These are phyloP conservation scores for Lipomyces starkeyi DNA, from an alignment of 805 yeast species.

Conservation along the genomic window DNA sequence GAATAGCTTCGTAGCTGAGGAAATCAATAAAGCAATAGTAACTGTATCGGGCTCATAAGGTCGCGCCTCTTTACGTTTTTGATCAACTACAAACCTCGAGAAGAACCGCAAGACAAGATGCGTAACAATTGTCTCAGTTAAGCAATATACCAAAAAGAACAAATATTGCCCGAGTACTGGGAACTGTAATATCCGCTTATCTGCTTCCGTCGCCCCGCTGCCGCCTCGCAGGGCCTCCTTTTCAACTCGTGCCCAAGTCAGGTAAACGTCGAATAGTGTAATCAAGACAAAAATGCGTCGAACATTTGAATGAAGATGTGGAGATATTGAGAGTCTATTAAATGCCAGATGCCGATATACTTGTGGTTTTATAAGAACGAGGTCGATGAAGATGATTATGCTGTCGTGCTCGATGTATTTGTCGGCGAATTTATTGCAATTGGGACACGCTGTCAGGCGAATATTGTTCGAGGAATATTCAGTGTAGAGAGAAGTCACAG, in stretches of 20 bases:
- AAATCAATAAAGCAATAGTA: constrained; percentile 71
- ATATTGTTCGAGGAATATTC: constrained; percentile 79
- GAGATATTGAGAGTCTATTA: constrained; percentile 56
- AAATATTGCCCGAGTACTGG: constrained; percentile 49
- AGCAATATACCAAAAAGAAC: constrained; percentile 47
- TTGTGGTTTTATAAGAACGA: constrained; percentile 81
- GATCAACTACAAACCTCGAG: constrained; percentile 39
- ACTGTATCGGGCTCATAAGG: constrained; percentile 50
- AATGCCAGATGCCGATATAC: constrained; percentile 81
- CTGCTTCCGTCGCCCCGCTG: background rate
- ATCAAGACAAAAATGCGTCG: constrained; percentile 65
- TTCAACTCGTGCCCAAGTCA: constrained; percentile 92
- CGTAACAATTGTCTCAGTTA: constrained; percentile 45
- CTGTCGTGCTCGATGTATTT: constrained; percentile 89
- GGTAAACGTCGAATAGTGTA: constrained; percentile 82
- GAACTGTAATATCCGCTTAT: constrained; percentile 38
- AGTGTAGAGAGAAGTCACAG: constrained; percentile 69
- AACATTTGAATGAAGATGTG: constrained; percentile 37
- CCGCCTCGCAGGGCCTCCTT: constrained; percentile 49
- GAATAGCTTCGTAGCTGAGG: constrained; percentile 79
- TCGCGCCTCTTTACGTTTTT: background rate
- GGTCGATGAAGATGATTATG: constrained; percentile 81
- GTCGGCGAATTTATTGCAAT: constrained; percentile 79
- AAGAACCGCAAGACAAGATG: constrained; percentile 49
- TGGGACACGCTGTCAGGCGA: constrained; percentile 73